Percentiles rank a stretch among this genome's conserved stretches.
Evolutionary conservation across 768 basidiomycete genomes (phyloP).

Genomic region (Leccinellum rugosiceps): DNA sequence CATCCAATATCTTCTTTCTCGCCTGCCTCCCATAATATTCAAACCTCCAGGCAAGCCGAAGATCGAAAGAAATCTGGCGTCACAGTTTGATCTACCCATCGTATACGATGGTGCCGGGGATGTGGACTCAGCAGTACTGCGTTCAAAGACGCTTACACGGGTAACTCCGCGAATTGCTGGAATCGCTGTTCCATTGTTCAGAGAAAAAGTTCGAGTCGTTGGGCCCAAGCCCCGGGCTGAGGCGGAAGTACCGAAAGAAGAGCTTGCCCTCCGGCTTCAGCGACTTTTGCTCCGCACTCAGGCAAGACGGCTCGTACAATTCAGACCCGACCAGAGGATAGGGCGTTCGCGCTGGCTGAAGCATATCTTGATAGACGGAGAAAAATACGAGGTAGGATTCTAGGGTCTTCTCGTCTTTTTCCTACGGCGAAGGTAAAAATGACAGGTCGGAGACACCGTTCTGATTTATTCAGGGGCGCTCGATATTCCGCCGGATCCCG

Average conservation of each 20-base stretch:
- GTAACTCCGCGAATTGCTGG: constrained; percentile 60
- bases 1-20: constrained; percentile 18
- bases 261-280: constrained; percentile 18
- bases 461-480: constrained; percentile 41
- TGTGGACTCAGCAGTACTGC: constrained; percentile 55
- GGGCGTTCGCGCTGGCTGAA: constrained; percentile 35
- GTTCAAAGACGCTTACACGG: constrained; percentile 53
- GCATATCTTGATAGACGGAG: constrained; percentile 41
- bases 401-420: neutral
- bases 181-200: constrained; percentile 50
- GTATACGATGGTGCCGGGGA: constrained; percentile 33
- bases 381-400: constrained; percentile 41
- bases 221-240: constrained; percentile 38
- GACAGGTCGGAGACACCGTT: constrained; percentile 62
- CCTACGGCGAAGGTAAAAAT: constrained; percentile 1
- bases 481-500: constrained; percentile 33
- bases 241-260: constrained; percentile 7
- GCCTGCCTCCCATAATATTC: constrained; percentile 8
- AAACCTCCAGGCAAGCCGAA: constrained; percentile 8
- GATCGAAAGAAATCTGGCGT: neutral
- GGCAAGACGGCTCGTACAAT: constrained; percentile 13
- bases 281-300: constrained; percentile 21
- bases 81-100: neutral
- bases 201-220: constrained; percentile 52
- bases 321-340: constrained; percentile 34